These are phyloP conservation scores for Kazachstania sp. DNA, from an alignment of 1,139 yeast genomes.

Conservation along the genomic window DNA sequence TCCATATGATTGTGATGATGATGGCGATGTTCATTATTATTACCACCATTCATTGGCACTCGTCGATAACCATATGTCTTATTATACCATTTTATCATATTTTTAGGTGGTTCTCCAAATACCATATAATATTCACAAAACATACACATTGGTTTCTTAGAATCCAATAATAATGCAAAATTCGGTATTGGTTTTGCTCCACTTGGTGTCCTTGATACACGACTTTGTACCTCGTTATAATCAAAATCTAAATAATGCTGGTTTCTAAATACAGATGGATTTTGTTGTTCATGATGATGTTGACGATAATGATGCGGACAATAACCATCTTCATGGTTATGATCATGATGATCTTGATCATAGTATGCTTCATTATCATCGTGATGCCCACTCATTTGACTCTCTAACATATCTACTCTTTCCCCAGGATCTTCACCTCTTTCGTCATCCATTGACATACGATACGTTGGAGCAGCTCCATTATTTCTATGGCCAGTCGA, in stretches of 20 bases:
- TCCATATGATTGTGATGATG: conserved; percentile 6
- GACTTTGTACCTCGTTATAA: conserved; percentile 5
- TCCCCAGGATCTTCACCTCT: conserved; percentile 5
- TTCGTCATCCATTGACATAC: neutral
- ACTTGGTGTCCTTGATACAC: neutral
- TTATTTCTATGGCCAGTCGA: conserved; percentile 1
- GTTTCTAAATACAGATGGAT: conserved; percentile 11
- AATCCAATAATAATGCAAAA: conserved; percentile 21
- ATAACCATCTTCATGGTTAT: conserved; percentile 7
- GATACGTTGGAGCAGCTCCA: neutral
- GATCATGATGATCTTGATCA: neutral
- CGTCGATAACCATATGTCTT: conserved; percentile 25
- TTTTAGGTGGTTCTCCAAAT: conserved; percentile 44
- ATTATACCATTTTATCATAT: conserved; percentile 43
- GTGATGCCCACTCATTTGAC: neutral
- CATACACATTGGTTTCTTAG: conserved; percentile 36
- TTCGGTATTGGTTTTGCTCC: conserved; percentile 16
- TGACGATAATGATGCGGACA: conserved; percentile 15
- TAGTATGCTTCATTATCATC: neutral
- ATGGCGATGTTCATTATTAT: conserved; percentile 5
- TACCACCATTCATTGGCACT: conserved; percentile 11
- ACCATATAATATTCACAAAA: conserved; percentile 55
- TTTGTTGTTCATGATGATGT: conserved; percentile 3
- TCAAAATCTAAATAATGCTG: conserved; percentile 18
- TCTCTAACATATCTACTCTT: neutral